phyloP scores from a whole-genome alignment of 306 rosid genomes.

The Acacia confusa region DNA sequence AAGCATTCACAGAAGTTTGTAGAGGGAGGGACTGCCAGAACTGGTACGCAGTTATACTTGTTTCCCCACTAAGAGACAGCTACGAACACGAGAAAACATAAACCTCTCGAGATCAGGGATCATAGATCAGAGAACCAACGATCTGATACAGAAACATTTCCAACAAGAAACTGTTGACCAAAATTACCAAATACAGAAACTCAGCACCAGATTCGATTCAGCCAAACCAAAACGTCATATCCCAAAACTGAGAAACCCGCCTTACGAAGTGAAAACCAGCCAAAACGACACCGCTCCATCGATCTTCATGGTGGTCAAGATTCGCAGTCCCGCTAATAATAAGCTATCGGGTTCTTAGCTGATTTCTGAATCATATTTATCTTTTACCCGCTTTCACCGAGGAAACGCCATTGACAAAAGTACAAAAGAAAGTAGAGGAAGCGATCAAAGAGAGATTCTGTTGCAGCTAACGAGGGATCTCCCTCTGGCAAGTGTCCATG shows the following conservation, averaged over 20 bases:
- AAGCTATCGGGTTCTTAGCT: slow-evolving; percentile 11
- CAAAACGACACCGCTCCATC: slow-evolving; percentile 34
- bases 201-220: neutral
- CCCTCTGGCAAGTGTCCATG: slow-evolving; percentile 29
- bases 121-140: neutral
- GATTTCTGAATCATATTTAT: slow-evolving; percentile 31
- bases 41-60: neutral
- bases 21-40: neutral
- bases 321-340: slow-evolving; percentile 21
- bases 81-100: neutral
- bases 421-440: slow-evolving; percentile 1
- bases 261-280: slow-evolving; percentile 25
- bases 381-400: slow-evolving; percentile 31
- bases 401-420: slow-evolving; percentile 25
- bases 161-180: neutral
- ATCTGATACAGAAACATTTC: neutral
- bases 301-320: slow-evolving; percentile 45
- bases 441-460: slow-evolving; percentile 12
- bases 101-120: neutral
- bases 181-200: neutral
- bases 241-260: neutral
- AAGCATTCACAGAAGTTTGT: neutral
- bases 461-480: slow-evolving; percentile 26
- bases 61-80: slow-evolving; percentile 6
- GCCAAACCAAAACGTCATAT: neutral